These are phyloP conservation scores for Neofusicoccum cordaticola DNA, from an alignment of 2,329 filamentous ascomycete genomes.

Conservation along the genomic window DNA sequence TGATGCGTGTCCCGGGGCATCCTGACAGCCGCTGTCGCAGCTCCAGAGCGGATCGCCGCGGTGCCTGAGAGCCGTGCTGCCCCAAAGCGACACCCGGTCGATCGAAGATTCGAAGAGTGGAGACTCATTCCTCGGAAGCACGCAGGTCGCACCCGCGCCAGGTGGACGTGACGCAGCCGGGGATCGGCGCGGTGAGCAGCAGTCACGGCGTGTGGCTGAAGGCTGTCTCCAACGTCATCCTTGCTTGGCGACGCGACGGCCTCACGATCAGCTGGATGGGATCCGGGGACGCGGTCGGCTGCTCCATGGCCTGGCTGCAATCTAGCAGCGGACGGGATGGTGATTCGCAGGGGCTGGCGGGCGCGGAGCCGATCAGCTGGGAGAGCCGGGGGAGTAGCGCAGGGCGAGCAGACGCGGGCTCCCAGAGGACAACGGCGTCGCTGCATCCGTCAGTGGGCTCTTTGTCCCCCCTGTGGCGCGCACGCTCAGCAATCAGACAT, in stretches of 20 bases:
- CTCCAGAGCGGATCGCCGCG: not conserved
- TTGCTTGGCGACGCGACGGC: not conserved
- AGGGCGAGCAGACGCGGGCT: not conserved
- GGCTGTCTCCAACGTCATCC: not conserved
- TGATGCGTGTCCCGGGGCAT: not conserved
- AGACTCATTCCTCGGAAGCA: not conserved
- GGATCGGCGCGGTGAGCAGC: not conserved
- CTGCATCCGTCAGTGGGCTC: conserved; percentile 6
- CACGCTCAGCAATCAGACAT: not conserved
- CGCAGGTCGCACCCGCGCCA: not conserved
- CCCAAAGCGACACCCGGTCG: not conserved
- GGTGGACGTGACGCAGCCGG: not conserved
- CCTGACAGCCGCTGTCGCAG: not conserved
- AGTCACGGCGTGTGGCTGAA: not conserved
- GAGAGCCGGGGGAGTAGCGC: not conserved
- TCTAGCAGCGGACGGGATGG: not conserved
- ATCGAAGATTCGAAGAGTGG: not conserved
- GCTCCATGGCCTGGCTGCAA: not conserved
- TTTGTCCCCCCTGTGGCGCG: not conserved
- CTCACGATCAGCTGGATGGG: not conserved
- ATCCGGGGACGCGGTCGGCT: not conserved
- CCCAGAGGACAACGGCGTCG: not conserved
- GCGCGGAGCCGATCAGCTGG: not conserved
- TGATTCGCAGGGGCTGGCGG: conserved; percentile 1
- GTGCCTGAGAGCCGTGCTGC: not conserved